Evolutionary conservation across 208 protist genomes (phyloP), one percentile per base, ranked within the genome.

Genomic region (Trypanosoma vivax): DNA sequence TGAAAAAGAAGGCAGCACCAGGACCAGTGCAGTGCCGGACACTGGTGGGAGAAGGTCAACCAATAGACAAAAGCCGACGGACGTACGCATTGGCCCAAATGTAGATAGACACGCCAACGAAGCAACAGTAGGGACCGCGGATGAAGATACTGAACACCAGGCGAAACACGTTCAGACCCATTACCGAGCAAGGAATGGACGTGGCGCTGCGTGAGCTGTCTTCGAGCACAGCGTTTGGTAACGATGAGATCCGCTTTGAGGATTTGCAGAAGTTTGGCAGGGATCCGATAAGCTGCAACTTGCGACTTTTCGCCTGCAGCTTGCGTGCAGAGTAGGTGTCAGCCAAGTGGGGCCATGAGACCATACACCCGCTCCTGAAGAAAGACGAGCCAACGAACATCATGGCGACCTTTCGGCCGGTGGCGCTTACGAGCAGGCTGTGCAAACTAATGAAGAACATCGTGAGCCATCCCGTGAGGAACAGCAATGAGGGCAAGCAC

Each of bases 401-500:
- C 5, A 19, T 21, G 18, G 34, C 1, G 3, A 51, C 60, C 1
- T 74, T 51, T 34, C 46, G 55, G 19, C 67, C 54, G 2, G 55
- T 74, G 7, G 61, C 60, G 0, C 55, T 74, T 16, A 65, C 60
- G 3, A 50, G 34, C 13, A 61, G n/a, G n/a, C 37, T 74, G 0
- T 64, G 54, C 45, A 74, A 69, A 45, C 42, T 74, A 2, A 25
- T 69, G 43, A 55, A 74, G 35, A 5, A 56, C 5, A 60, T 73
- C 10, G 30, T 73, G 0, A 51, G 52, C 11, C 4, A 23, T n/a
- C 42, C 52, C 1, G 33, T 73, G 10, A 38, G 58, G 2, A 58
- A 65, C 42, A 7, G 2, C 5, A 29, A 66, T 4, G 65, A 65
- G 40, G 0, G 2, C 3, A 39, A 38, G 3, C 2, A n/a, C n/a